Evolutionary conservation across 371 early-diverging fungal genomes (phyloP).

Genomic region (Actinomucor elegans): DNA sequence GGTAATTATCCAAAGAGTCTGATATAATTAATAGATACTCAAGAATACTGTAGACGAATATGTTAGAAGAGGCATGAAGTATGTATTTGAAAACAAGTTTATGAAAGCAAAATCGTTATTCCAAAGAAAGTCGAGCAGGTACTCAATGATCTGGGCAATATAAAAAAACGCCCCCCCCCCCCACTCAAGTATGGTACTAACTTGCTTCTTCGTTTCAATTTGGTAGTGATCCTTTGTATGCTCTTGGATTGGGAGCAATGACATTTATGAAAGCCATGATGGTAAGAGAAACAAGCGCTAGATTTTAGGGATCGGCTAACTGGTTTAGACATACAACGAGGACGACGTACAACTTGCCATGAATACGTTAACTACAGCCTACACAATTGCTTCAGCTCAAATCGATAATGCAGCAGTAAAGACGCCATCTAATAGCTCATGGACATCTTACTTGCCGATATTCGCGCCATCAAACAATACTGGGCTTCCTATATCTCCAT

Average conservation of each 20-base stretch:
- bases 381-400: slow-evolving; percentile 46
- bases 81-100: slow-evolving; percentile 51
- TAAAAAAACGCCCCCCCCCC: background rate
- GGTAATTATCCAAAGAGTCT: too few relatives aligned
- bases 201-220: background rate
- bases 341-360: slow-evolving; percentile 48
- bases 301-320: too few relatives aligned
- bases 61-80: slow-evolving; percentile 38
- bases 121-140: slow-evolving; percentile 19
- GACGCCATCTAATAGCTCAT: slow-evolving; percentile 21
- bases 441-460: slow-evolving; percentile 20
- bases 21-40: too few relatives aligned
- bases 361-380: slow-evolving; percentile 32
- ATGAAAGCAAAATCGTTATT: slow-evolving; percentile 36
- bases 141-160: background rate
- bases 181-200: background rate
- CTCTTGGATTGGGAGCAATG: slow-evolving; percentile 35
- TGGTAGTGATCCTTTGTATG: slow-evolving; percentile 35
- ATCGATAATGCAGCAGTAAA: slow-evolving; percentile 37
- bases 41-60: slow-evolving; percentile 39
- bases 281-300: slow-evolving; percentile 7
- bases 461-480: slow-evolving; percentile 13
- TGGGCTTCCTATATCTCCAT: slow-evolving; percentile 21
- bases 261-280: slow-evolving; percentile 34
- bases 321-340: slow-evolving; percentile 46